Conservation (phyloP, 306 rosid species). For the Hippophae gyantsensis region DNA sequence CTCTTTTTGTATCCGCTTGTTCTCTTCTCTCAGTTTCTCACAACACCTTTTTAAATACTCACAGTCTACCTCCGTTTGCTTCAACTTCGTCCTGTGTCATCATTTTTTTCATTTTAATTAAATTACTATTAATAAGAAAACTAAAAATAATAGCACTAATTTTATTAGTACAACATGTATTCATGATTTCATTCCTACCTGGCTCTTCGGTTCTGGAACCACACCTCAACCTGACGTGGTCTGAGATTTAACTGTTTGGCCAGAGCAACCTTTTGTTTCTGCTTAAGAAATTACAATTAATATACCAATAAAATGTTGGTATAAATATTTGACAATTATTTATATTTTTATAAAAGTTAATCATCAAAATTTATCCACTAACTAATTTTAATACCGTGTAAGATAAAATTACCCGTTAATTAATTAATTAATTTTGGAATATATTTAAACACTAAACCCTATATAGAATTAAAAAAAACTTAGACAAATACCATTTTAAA, state of each 20-base stretch:
- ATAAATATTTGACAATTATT: no score
- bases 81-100: conserved; percentile 70
- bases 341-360: no score
- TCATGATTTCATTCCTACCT: conserved; percentile 31
- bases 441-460: no score
- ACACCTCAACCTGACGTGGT: conserved; percentile 97
- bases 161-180: not conserved
- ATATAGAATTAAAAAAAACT: no score
- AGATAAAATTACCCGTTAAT: no score
- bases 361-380: no score
- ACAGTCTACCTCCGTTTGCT: conserved; percentile 96
- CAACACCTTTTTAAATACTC: conserved; percentile 89
- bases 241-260: conserved; percentile 83
- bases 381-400: no score
- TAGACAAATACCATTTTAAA: no score
- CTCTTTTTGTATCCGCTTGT: conserved; percentile 82
- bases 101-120: not conserved
- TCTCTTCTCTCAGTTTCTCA: conserved; percentile 85
- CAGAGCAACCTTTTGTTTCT: conserved; percentile 84
- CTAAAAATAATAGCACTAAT: no score
- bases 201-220: conserved; percentile 99
- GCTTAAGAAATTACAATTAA: conserved; percentile 1
- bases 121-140: not conserved
- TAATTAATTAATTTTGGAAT: no score
- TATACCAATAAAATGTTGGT: not conserved